These are phyloP conservation scores for Ophiostoma perfectum DNA, from an alignment of 2,329 filamentous ascomycete species.

Conservation along the genomic window DNA sequence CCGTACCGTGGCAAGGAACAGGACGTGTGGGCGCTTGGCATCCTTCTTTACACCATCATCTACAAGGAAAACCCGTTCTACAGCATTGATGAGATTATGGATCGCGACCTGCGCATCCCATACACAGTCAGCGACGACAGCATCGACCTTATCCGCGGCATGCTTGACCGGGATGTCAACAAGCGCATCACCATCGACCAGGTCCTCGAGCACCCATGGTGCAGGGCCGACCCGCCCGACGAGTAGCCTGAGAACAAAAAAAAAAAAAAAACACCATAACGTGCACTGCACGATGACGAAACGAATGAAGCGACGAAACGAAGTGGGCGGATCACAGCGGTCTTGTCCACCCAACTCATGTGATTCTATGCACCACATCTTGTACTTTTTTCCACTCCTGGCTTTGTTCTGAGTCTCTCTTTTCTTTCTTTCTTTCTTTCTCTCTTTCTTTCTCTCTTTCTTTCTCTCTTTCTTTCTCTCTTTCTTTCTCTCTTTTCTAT, in stretches of 20 bases:
- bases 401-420: neutral
- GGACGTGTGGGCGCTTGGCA: conserved; percentile 96
- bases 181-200: conserved; percentile 78
- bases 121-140: conserved; percentile 86
- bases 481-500: neutral
- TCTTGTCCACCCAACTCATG: neutral
- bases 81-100: conserved; percentile 98
- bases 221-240: conserved; percentile 19
- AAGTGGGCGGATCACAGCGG: neutral
- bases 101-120: conserved; percentile 86
- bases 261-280: neutral
- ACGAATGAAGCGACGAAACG: conserved; percentile 1
- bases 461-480: conserved; percentile 2
- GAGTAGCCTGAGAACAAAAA: neutral
- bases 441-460: neutral
- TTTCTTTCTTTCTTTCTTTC: neutral
- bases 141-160: conserved; percentile 82
- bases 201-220: conserved; percentile 89
- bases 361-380: conserved; percentile 9
- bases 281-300: conserved; percentile 4
- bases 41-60: conserved; percentile 94
- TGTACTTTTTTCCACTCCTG: neutral
- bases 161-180: conserved; percentile 87
- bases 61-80: conserved; percentile 99
- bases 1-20: conserved; percentile 94